phyloP scores from a whole-genome alignment of 2,329 filamentous ascomycete species.

The Sarocladium oryzae region DNA sequence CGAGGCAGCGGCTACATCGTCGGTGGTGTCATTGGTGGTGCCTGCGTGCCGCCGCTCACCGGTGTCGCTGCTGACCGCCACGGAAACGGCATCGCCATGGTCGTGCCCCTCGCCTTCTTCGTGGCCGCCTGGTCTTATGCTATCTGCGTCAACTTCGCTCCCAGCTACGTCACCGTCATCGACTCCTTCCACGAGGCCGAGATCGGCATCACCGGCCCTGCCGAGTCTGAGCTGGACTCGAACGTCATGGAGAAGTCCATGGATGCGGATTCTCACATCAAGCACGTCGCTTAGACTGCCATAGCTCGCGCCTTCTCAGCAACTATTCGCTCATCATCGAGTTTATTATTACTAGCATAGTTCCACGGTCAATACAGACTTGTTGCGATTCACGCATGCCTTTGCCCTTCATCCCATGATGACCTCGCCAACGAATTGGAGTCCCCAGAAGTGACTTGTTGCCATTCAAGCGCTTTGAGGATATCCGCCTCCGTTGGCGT shows the following conservation, averaged over 20 bases:
- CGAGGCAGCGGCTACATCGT: constrained; percentile 65
- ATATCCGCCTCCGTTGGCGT: too few species aligned
- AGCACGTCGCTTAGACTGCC: not conserved
- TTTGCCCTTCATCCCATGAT: too few species aligned
- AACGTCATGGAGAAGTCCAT: not conserved
- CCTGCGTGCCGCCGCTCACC: constrained; percentile 65
- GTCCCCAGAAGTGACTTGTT: too few species aligned
- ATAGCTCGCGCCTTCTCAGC: too few species aligned
- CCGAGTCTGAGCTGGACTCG: too few species aligned
- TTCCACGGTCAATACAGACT: too few species aligned
- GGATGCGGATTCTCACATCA: not conserved
- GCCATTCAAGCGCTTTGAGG: too few species aligned
- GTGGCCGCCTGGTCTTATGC: constrained; percentile 50
- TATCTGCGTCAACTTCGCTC: constrained; percentile 58
- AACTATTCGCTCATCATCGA: too few species aligned
- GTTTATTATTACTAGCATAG: too few species aligned
- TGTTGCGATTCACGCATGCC: too few species aligned
- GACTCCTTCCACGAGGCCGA: constrained; percentile 48
- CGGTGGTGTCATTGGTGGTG: constrained; percentile 65
- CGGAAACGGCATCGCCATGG: constrained; percentile 56
- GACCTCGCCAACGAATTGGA: too few species aligned
- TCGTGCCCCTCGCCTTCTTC: constrained; percentile 58
- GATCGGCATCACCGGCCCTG: constrained; percentile 33
- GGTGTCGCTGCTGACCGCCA: constrained; percentile 60
- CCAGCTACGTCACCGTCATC: constrained; percentile 54